phyloP scores from a whole-genome alignment of 345 rosid species.

The Orychophragmus violaceus region DNA sequence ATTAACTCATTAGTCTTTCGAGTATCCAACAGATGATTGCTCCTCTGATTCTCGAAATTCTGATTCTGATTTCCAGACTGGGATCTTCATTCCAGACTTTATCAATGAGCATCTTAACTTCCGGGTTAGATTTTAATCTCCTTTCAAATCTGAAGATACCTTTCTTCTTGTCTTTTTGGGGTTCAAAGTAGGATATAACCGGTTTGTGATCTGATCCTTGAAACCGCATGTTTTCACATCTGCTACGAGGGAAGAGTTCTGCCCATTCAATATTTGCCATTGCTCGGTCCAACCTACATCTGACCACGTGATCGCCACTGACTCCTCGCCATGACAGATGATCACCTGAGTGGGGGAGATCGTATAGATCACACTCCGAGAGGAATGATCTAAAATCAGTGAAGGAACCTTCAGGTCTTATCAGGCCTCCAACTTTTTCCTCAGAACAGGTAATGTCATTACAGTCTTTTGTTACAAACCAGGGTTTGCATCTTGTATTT shows the following conservation, averaged over 20 bases:
- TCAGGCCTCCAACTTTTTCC: neutral
- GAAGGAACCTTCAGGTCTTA: neutral
- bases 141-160: neutral
- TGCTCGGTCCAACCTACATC: neutral
- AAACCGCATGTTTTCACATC: neutral
- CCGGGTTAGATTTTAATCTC: neutral
- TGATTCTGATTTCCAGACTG: no score
- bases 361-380: neutral
- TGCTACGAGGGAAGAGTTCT: neutral
- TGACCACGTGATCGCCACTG: neutral
- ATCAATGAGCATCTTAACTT: neutral
- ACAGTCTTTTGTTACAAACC: neutral
- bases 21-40: no score
- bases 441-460: neutral
- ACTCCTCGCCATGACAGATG: neutral
- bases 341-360: neutral
- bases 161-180: neutral
- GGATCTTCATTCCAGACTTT: no score
- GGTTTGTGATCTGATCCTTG: neutral
- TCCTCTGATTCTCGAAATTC: neutral
- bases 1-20: no score
- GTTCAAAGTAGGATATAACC: neutral
- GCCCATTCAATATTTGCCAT: neutral
- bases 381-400: neutral
- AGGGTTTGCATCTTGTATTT: neutral